A percentile compares a stretch with the other conserved stretches of the same genome.
Evolutionary conservation across 148 eudicot genomes (phyloP).

Genomic region (Linanthus parryae): DNA sequence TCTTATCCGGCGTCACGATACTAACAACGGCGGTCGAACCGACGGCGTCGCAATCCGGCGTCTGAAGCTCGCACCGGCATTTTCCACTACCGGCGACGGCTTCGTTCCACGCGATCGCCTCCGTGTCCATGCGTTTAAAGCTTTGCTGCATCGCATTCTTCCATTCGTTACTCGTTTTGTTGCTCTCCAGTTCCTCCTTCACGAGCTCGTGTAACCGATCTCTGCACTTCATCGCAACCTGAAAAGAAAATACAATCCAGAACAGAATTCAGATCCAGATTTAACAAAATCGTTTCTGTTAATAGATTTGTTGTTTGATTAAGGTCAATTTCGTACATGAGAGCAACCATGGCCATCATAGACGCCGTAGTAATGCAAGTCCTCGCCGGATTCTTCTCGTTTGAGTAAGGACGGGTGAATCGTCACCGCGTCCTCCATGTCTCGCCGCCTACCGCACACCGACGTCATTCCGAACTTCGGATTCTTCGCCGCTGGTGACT

Average conservation of each 20-base stretch:
- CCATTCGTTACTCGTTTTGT: slow-evolving; percentile 27
- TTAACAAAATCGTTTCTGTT: background rate
- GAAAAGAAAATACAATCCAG: background rate
- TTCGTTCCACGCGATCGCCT: slow-evolving; percentile 26
- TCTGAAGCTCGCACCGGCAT: slow-evolving; percentile 67
- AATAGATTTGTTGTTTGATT: background rate
- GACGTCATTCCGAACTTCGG: slow-evolving; percentile 66
- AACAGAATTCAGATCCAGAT: background rate
- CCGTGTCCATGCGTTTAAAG: slow-evolving; percentile 67
- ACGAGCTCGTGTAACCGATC: slow-evolving; percentile 39
- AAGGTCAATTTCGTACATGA: slow-evolving; percentile 32
- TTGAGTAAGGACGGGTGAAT: slow-evolving; percentile 49
- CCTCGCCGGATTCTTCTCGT: slow-evolving; percentile 5
- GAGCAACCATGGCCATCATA: slow-evolving; percentile 92
- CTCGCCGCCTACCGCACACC: slow-evolving; percentile 62
- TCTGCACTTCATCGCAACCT: slow-evolving; percentile 48
- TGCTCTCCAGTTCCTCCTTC: slow-evolving; percentile 28
- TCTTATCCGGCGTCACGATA: slow-evolving; percentile 41
- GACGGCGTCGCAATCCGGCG: slow-evolving; percentile 66
- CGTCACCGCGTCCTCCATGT: slow-evolving; percentile 83
- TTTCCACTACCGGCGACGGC: slow-evolving; percentile 19
- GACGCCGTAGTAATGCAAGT: slow-evolving; percentile 59
- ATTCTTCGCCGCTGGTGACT: background rate
- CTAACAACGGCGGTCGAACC: slow-evolving; percentile 88
- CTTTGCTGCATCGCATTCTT: slow-evolving; percentile 53